Evolutionary conservation across 345 rosid species (phyloP), one percentile per base, ranked within the genome.

Genomic region (Clarkia xantiana): DNA sequence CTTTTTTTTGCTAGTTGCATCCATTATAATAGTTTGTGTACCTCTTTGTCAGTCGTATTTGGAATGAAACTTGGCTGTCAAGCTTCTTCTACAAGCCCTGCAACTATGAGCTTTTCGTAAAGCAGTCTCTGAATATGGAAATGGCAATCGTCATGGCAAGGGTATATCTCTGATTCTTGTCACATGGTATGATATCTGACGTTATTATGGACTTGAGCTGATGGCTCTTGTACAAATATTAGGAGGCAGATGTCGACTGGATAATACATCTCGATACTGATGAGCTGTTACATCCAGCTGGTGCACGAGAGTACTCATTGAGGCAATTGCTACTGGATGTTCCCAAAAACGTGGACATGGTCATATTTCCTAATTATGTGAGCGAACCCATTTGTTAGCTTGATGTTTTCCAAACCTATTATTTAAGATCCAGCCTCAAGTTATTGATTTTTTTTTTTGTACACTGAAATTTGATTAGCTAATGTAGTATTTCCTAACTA

Each of bases 61-160:
- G 98, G 98, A 86, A 86, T 40, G 96, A 91, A 81, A 91, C 98
- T 2, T 86, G 98, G 98, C 64, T 91, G 4, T 61, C 96, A 12
- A 76, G 84, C 66, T 91, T 84, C 85, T 91, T 91, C 59, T 84
- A 78, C 76, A 86, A 91, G 73, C 98, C 96, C 5, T 91, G 96
- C 72, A 91, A 86, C 65, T 84, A 84, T 58, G 96, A 91, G 71
- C 69, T 91, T 51, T 91, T 91, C 67, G 98, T 91, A 52, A 91
- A 91, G 73, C 98, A 91, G 62, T 83, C 96, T 55, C 96, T 91
- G 72, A 81, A 91, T 65, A 91, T 91, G 98, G 98, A 91, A 77
- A 91, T 86, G 96, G 98, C 96, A 45, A 84, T 91, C 64, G 80
- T 80, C 73, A 84, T 81, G 98, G 98, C 95, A 61, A 86, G 96